Evolutionary conservation across 2,329 filamentous ascomycete species (phyloP).

Genomic region (Sordariomycetes sp.): DNA sequence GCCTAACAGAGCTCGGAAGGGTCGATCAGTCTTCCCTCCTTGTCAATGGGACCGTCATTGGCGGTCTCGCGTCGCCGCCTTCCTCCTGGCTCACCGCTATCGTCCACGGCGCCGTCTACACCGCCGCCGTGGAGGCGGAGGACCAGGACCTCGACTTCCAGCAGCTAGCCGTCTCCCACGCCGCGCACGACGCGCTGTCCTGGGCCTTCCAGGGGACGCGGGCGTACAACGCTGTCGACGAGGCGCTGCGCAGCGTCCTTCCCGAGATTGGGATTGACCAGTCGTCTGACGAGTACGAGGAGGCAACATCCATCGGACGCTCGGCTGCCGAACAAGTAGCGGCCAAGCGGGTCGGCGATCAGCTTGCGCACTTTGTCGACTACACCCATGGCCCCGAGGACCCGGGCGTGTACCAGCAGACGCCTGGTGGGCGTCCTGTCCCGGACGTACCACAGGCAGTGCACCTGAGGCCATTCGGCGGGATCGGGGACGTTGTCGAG

Average conservation of each 20-base stretch:
- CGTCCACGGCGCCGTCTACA: slow-evolving; percentile 4
- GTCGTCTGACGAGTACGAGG: slow-evolving; percentile 2
- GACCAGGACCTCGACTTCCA: slow-evolving; percentile 5
- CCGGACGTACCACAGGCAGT: slow-evolving; percentile 6
- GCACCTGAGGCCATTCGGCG: slow-evolving; percentile 7
- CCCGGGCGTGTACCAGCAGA: slow-evolving; percentile 4
- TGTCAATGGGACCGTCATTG: neutral
- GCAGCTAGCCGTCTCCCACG: slow-evolving; percentile 9
- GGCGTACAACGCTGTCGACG: slow-evolving; percentile 4
- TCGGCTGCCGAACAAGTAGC: slow-evolving; percentile 5
- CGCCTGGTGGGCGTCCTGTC: slow-evolving; percentile 2
- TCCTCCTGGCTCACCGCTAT: neutral
- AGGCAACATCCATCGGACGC: slow-evolving; percentile 5
- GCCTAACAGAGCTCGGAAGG: neutral
- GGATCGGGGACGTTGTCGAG: slow-evolving; percentile 4
- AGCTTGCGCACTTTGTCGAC: slow-evolving; percentile 5
- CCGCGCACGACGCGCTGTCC: slow-evolving; percentile 7
- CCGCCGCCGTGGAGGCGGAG: slow-evolving; percentile 3
- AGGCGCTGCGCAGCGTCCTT: slow-evolving; percentile 5
- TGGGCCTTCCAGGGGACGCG: slow-evolving; percentile 8
- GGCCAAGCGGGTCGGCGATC: slow-evolving; percentile 3
- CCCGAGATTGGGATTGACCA: slow-evolving; percentile 6
- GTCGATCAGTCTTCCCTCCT: neutral
- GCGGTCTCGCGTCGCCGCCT: neutral
- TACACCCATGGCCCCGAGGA: slow-evolving; percentile 1